phyloP scores from a whole-genome alignment of 1,284 basidiomycete species.

The Cystobasidiaceae sp. region DNA sequence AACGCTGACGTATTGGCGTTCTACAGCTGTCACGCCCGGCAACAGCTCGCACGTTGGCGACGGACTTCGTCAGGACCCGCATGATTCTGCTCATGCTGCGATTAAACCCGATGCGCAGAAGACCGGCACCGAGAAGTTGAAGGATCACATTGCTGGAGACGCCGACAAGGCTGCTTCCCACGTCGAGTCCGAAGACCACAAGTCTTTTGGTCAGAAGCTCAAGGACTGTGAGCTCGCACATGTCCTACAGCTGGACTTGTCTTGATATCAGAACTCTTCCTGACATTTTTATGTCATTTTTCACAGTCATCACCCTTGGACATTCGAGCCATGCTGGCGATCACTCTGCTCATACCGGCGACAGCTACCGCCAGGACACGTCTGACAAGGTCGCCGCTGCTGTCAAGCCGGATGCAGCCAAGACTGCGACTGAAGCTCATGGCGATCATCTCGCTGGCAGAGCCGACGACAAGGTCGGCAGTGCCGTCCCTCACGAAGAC shows the following conservation, averaged over 20 bases:
- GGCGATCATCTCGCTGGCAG: constrained; percentile 13
- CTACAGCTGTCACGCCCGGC: constrained; percentile 4
- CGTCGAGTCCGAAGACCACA: constrained; percentile 12
- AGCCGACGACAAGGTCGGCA: constrained; percentile 9
- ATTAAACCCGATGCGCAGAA: constrained; percentile 17
- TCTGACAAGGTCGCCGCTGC: constrained; percentile 7
- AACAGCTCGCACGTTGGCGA: constrained; percentile 8
- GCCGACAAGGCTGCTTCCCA: constrained; percentile 6
- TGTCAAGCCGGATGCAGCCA: constrained; percentile 16
- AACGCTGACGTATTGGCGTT: background rate
- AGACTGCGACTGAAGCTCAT: constrained; percentile 1
- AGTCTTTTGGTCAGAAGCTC: constrained; percentile 27
- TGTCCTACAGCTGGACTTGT: background rate
- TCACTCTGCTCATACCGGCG: background rate
- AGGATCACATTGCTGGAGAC: constrained; percentile 11
- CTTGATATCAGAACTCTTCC: no score
- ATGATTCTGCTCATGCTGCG: background rate
- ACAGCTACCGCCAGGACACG: constrained; percentile 8
- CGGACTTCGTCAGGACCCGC: constrained; percentile 4
- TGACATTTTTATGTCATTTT: no score
- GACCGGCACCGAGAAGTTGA: background rate
- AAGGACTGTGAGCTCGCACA: background rate
- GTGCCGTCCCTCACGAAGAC: constrained; percentile 14
- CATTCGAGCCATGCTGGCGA: background rate
- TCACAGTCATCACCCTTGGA: background rate